Percentiles rank a stretch among this genome's conserved stretches.
Evolutionary conservation across 345 rosid species (phyloP).

Genomic region (Eucalyptus rudis): DNA sequence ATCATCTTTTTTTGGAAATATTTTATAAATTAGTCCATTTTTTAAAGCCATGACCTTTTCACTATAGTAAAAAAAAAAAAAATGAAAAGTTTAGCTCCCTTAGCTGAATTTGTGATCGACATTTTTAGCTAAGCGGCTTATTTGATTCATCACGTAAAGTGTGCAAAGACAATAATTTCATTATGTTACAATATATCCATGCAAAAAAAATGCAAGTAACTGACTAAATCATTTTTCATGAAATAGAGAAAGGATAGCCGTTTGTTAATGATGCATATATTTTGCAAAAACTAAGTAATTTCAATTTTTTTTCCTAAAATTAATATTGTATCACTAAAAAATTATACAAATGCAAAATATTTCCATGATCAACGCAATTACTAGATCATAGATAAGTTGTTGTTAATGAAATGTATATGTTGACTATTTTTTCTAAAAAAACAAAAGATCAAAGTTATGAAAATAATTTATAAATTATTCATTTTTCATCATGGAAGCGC

Average conservation of each 20-base stretch:
- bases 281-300: background rate
- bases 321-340: fast-evolving
- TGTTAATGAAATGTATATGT: background rate
- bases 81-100: background rate
- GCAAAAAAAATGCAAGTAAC: background rate
- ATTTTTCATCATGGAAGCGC: background rate
- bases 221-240: fast-evolving
- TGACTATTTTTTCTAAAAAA: fast-evolving
- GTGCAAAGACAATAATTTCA: background rate
- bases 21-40: too few relatives aligned
- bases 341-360: background rate
- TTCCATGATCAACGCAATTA: background rate
- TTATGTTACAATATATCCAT: background rate
- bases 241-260: fast-evolving
- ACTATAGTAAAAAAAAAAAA: too few relatives aligned
- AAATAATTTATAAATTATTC: too few relatives aligned
- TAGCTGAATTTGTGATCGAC: background rate
- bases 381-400: background rate
- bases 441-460: background rate
- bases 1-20: too few relatives aligned
- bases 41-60: too few relatives aligned
- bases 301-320: background rate
- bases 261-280: background rate
- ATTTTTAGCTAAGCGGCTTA: background rate
- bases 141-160: background rate